Evolutionary conservation across 2,329 filamentous ascomycete genomes (phyloP).

Genomic region (Tolypocladium pustulatum): DNA sequence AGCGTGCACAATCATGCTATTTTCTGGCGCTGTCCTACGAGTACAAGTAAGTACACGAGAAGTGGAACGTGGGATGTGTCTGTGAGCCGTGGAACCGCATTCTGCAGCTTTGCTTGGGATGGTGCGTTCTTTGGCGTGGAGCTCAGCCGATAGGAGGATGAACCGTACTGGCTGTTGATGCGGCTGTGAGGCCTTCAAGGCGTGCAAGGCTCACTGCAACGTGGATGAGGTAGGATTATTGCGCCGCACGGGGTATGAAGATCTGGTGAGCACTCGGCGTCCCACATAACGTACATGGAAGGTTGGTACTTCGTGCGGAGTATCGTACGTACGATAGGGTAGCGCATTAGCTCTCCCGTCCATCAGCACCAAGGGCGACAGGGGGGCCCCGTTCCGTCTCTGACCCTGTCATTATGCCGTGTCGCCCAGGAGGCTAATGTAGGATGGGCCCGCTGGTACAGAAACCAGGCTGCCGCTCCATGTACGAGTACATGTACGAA

Average conservation of each 20-base stretch:
- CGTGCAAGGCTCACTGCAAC: background rate
- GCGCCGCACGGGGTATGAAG: background rate
- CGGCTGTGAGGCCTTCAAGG: background rate
- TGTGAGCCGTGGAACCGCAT: background rate
- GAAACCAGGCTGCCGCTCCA: background rate
- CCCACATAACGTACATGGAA: background rate
- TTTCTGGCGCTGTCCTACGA: background rate
- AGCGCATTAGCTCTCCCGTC: constrained; percentile 12
- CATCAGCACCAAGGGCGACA: background rate
- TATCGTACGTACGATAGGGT: background rate
- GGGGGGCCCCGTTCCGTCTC: background rate
- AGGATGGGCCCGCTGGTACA: background rate
- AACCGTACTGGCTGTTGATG: background rate
- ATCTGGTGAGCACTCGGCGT: background rate
- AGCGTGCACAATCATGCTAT: background rate
- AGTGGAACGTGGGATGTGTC: constrained; percentile 1
- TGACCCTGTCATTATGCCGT: background rate
- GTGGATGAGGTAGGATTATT: background rate
- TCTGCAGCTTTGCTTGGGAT: background rate
- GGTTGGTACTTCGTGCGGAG: background rate
- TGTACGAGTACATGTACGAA: background rate
- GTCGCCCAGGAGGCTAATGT: background rate
- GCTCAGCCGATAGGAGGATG: constrained; percentile 5
- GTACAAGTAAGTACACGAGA: background rate
- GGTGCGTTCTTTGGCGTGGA: background rate